phyloP scores from a whole-genome alignment of 2,329 filamentous ascomycete genomes.

The Raffaelea arxii region DNA sequence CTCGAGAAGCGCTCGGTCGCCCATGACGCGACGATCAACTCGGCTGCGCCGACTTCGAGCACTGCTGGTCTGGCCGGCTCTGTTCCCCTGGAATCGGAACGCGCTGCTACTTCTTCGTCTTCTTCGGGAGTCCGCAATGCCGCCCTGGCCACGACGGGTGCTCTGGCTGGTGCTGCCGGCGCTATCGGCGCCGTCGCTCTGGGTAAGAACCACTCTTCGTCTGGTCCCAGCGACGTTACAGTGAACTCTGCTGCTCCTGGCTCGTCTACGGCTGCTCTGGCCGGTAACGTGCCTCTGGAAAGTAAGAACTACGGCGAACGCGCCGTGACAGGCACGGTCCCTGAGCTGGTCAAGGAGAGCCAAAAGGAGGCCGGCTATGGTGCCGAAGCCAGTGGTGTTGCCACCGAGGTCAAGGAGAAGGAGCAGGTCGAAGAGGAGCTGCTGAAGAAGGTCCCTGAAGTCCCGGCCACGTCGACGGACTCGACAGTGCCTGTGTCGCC shows the following conservation, averaged over 20 bases:
- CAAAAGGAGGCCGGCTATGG: conserved; percentile 54
- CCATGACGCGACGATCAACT: not conserved
- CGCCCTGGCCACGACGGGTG: not conserved
- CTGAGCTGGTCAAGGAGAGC: conserved; percentile 60
- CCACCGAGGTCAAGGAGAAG: conserved; percentile 61
- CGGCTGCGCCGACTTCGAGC: not conserved
- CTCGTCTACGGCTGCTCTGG: conserved; percentile 60
- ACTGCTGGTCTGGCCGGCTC: not conserved
- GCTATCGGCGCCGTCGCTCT: not conserved
- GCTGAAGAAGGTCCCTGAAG: conserved; percentile 54
- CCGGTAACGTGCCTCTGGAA: conserved; percentile 54
- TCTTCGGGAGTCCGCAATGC: not conserved
- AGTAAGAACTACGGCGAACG: conserved; percentile 19
- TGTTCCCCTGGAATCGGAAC: not conserved
- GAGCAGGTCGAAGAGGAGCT: conserved; percentile 61
- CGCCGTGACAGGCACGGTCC: conserved; percentile 17
- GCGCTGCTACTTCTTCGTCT: not conserved
- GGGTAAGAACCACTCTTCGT: too few species aligned
- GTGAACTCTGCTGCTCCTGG: conserved; percentile 44
- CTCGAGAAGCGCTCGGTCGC: conserved; percentile 38
- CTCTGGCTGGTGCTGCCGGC: not conserved
- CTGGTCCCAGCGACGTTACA: conserved; percentile 26
- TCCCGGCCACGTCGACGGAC: conserved; percentile 47
- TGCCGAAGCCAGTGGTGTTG: conserved; percentile 59
- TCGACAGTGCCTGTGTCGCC: conserved; percentile 20